Conservation (phyloP, 2,329 filamentous ascomycete species). For the Fusarium decemcellulare region DNA sequence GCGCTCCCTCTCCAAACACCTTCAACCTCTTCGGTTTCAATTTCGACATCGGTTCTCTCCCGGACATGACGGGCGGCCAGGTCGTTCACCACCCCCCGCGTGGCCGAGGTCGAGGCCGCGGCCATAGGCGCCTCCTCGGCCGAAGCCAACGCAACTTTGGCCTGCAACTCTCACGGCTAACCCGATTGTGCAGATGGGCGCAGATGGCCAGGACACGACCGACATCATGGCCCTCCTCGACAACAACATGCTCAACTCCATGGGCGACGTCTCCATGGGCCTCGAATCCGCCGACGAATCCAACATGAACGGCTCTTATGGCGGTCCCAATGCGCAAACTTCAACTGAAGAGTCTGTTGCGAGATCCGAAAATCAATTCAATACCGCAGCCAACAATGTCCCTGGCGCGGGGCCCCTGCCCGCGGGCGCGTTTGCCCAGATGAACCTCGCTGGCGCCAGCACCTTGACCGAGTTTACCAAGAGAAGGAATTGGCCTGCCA, state of each 20-base stretch:
- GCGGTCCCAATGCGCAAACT: slow-evolving; percentile 35
- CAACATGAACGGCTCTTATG: slow-evolving; percentile 41
- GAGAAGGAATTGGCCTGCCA: slow-evolving; percentile 84
- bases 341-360: slow-evolving; percentile 50
- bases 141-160: slow-evolving; percentile 35
- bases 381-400: slow-evolving; percentile 53
- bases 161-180: slow-evolving; percentile 35
- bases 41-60: slow-evolving; percentile 47
- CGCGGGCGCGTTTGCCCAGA: slow-evolving; percentile 54
- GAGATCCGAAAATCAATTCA: slow-evolving; percentile 53
- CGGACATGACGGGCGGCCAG: slow-evolving; percentile 46
- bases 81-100: slow-evolving; percentile 38
- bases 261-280: slow-evolving; percentile 59
- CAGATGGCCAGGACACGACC: slow-evolving; percentile 49
- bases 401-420: slow-evolving; percentile 61
- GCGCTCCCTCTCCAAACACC: slow-evolving; percentile 36
- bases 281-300: slow-evolving; percentile 55
- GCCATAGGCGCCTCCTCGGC: slow-evolving; percentile 17
- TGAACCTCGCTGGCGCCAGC: slow-evolving; percentile 54
- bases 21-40: slow-evolving; percentile 55
- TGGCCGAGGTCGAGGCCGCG: slow-evolving; percentile 32
- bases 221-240: slow-evolving; percentile 63
- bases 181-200: slow-evolving; percentile 43
- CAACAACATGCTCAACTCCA: slow-evolving; percentile 55
- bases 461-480: slow-evolving; percentile 73